Conservation (phyloP, 805 yeast species). For the Brettanomyces anomalus region DNA sequence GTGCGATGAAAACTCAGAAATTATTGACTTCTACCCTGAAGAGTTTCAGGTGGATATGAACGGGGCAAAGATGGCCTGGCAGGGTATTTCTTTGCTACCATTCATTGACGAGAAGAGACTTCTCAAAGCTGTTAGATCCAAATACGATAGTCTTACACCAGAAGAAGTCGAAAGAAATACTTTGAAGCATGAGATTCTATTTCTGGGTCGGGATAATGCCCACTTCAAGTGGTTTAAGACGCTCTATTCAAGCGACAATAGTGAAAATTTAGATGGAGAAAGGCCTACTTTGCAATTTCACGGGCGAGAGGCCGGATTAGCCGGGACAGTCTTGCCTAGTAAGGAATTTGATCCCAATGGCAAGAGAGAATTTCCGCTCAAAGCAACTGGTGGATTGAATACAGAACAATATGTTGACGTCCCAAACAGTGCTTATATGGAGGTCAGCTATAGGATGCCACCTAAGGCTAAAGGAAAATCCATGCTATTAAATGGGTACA, state of each 20-base stretch:
- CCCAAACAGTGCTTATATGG: conserved; percentile 29
- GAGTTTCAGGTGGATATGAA: conserved; percentile 89
- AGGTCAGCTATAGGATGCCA: conserved; percentile 54
- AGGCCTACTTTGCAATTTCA: conserved; percentile 30
- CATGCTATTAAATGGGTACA: conserved; percentile 74
- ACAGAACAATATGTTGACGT: conserved; percentile 31
- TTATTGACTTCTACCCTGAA: conserved; percentile 85
- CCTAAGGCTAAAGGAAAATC: conserved; percentile 57
- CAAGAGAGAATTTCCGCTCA: conserved; percentile 36
- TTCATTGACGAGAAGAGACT: conserved; percentile 81
- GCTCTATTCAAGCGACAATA: conserved; percentile 37
- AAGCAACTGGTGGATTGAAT: conserved; percentile 5
- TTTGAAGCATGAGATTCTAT: conserved; percentile 58
- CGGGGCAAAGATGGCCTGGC: conserved; percentile 93
- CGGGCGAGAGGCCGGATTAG: conserved; percentile 43
- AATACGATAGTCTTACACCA: conserved; percentile 55
- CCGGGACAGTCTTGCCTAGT: conserved; percentile 43
- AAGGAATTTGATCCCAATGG: conserved; percentile 28
- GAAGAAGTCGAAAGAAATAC: conserved; percentile 66
- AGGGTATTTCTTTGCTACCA: conserved; percentile 83
- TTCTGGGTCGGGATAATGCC: conserved; percentile 57
- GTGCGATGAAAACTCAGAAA: conserved; percentile 72
- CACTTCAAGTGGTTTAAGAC: conserved; percentile 31
- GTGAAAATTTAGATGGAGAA: conserved; percentile 14
- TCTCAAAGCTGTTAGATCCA: conserved; percentile 52